Conservation (phyloP, 805 yeast genomes). For the Kazachstania psychrophila region DNA sequence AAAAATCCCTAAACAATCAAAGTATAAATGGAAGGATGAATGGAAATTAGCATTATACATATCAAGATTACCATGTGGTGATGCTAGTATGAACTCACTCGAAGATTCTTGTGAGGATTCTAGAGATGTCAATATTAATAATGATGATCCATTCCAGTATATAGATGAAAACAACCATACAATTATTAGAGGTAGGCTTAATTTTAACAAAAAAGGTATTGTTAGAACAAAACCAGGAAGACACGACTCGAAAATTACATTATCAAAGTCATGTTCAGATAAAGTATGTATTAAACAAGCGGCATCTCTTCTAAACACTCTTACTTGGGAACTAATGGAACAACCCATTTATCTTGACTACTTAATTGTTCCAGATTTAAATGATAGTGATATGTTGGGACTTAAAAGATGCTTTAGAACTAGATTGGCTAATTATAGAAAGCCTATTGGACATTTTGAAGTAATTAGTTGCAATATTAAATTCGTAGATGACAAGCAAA, state of each 20-base stretch:
- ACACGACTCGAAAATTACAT: constrained; percentile 58
- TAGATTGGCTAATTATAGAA: constrained; percentile 1
- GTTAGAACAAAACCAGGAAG: constrained; percentile 94
- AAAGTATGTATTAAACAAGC: constrained; percentile 60
- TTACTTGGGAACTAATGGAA: constrained; percentile 33
- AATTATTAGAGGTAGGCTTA: constrained; percentile 53
- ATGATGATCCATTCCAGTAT: constrained; percentile 22
- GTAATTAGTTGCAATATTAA: constrained; percentile 2
- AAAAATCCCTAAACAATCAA: background rate
- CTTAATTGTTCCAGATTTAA: constrained; percentile 38
- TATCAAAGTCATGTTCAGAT: constrained; percentile 85
- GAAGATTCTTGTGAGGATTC: constrained; percentile 7
- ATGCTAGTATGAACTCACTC: constrained; percentile 54
- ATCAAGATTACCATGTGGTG: constrained; percentile 87
- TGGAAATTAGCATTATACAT: constrained; percentile 49
- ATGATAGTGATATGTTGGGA: background rate
- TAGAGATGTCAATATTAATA: constrained; percentile 12
- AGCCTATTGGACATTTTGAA: constrained; percentile 3
- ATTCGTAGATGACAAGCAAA: constrained; percentile 16
- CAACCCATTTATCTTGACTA: constrained; percentile 33
- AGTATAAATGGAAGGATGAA: constrained; percentile 30
- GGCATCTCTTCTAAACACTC: constrained; percentile 42
- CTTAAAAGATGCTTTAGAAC: constrained; percentile 13
- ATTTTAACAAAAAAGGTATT: constrained; percentile 46
- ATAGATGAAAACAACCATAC: constrained; percentile 19